These are phyloP conservation scores for Cladosporium sp. DNA, from an alignment of 2,329 filamentous ascomycete species.

Conservation along the genomic window DNA sequence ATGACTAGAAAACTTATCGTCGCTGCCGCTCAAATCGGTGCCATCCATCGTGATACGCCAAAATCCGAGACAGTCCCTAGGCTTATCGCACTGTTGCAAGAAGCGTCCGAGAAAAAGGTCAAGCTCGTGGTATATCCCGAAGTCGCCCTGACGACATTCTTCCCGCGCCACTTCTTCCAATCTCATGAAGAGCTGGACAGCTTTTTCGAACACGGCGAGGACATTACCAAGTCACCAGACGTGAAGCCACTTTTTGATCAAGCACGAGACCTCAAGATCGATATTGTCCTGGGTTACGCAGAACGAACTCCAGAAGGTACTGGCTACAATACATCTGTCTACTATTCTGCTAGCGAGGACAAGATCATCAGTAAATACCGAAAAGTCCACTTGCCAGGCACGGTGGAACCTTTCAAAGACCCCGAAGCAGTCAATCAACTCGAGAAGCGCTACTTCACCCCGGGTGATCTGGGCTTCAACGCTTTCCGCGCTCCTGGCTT, in stretches of 20 bases:
- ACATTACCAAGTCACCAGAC: slow-evolving; percentile 40
- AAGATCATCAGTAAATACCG: slow-evolving; percentile 50
- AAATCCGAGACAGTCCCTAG: slow-evolving; percentile 44
- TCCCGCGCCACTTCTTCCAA: slow-evolving; percentile 45
- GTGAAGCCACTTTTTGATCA: slow-evolving; percentile 47
- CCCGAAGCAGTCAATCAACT: slow-evolving; percentile 50
- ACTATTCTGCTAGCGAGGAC: slow-evolving; percentile 44
- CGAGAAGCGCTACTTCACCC: slow-evolving; percentile 53
- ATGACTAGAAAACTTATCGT: slow-evolving; percentile 43
- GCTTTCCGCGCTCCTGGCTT: slow-evolving; percentile 51
- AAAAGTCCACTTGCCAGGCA: slow-evolving; percentile 54
- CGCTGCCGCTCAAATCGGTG: slow-evolving; percentile 54
- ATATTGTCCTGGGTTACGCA: slow-evolving; percentile 52
- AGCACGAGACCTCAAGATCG: slow-evolving; percentile 45
- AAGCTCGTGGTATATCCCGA: slow-evolving; percentile 53
- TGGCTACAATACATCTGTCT: slow-evolving; percentile 50
- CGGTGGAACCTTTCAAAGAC: slow-evolving; percentile 47
- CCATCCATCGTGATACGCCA: slow-evolving; percentile 40
- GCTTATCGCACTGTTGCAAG: slow-evolving; percentile 47
- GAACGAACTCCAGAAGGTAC: slow-evolving; percentile 44
- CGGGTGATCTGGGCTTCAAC: slow-evolving; percentile 51
- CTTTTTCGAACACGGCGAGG: slow-evolving; percentile 50
- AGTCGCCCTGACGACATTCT: slow-evolving; percentile 55
- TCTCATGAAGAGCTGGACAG: slow-evolving; percentile 39
- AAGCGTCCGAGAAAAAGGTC: slow-evolving; percentile 43